phyloP scores from a whole-genome alignment of 495 filamentous ascomycete genomes.

The Aspergillus steynii region DNA sequence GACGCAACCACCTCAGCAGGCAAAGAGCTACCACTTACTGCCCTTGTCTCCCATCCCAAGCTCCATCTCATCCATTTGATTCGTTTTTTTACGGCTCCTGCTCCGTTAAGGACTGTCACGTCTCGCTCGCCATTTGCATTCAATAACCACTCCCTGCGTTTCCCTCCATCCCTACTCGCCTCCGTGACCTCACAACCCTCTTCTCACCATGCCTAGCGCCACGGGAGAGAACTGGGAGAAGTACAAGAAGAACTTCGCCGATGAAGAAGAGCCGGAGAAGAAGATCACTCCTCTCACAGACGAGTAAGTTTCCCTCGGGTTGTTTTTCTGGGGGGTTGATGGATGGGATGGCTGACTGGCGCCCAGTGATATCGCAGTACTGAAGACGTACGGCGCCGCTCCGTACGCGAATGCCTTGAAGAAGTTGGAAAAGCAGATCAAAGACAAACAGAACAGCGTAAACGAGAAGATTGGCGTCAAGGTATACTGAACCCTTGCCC shows the following conservation, averaged over 20 bases:
- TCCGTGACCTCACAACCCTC: conserved; percentile 26
- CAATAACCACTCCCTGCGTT: not conserved
- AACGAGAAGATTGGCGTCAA: conserved; percentile 95
- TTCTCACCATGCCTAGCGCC: conserved; percentile 77
- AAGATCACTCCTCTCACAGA: conserved; percentile 96
- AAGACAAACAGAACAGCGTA: conserved; percentile 92
- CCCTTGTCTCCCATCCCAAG: not conserved
- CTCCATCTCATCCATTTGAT: not conserved
- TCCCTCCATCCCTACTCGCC: conserved; percentile 5
- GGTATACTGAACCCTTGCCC: conserved; percentile 36
- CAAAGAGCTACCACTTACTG: conserved; percentile 12
- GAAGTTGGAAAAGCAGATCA: conserved; percentile 97
- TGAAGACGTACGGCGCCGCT: conserved; percentile 97
- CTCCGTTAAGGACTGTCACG: not conserved
- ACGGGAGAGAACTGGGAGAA: conserved; percentile 96
- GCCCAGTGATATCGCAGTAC: conserved; percentile 92
- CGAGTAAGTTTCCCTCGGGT: conserved; percentile 63
- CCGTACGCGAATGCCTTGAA: conserved; percentile 91
- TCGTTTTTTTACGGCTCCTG: not conserved
- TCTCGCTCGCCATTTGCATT: not conserved
- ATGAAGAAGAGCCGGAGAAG: conserved; percentile 98
- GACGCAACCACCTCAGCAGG: conserved; percentile 29
- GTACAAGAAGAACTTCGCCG: conserved; percentile 92
- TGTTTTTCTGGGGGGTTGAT: conserved; percentile 4
- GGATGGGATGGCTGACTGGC: conserved; percentile 24